These are phyloP conservation scores for Acanthamoeba healyi DNA, from an alignment of 208 protist genomes.

Conservation along the genomic window DNA sequence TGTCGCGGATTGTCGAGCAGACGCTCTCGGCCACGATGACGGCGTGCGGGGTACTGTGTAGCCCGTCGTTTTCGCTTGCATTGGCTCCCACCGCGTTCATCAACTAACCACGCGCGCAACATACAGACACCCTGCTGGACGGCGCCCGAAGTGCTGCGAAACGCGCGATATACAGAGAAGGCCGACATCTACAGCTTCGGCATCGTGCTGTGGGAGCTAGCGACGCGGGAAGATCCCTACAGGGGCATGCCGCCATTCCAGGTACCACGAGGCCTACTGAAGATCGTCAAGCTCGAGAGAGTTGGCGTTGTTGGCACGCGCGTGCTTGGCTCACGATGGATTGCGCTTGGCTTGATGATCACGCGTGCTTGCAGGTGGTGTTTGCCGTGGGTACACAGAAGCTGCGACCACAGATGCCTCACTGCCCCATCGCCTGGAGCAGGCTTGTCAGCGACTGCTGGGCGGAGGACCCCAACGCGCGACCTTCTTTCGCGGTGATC, in stretches of 20 bases:
- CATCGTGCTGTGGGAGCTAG: conserved; percentile 51
- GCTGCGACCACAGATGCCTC: conserved; percentile 44
- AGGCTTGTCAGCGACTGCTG: conserved; percentile 14
- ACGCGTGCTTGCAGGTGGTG: conserved; percentile 13
- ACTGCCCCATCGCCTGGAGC: not conserved
- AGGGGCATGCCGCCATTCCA: conserved; percentile 62
- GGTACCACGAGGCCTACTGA: too few species aligned
- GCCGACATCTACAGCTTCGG: conserved; percentile 50
- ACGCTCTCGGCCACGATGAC: conserved; percentile 63
- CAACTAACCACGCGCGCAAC: not conserved
- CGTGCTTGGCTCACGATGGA: not conserved
- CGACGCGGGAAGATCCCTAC: conserved; percentile 57
- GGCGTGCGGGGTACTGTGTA: conserved; percentile 38
- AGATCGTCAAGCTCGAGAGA: too few species aligned
- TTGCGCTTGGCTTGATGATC: not conserved
- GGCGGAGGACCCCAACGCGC: conserved; percentile 31
- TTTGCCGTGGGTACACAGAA: conserved; percentile 64
- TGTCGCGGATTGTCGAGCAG: conserved; percentile 15
- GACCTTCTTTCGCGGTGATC: conserved; percentile 3
- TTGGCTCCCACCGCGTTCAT: too few species aligned
- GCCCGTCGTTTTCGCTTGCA: too few species aligned
- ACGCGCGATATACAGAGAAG: conserved; percentile 65
- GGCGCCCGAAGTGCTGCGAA: conserved; percentile 52
- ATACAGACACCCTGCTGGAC: conserved; percentile 49
- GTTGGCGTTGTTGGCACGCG: too few species aligned